Base-by-base conservation (phyloP, 139 green algal genomes). In the Pleodorina starrii region DNA sequence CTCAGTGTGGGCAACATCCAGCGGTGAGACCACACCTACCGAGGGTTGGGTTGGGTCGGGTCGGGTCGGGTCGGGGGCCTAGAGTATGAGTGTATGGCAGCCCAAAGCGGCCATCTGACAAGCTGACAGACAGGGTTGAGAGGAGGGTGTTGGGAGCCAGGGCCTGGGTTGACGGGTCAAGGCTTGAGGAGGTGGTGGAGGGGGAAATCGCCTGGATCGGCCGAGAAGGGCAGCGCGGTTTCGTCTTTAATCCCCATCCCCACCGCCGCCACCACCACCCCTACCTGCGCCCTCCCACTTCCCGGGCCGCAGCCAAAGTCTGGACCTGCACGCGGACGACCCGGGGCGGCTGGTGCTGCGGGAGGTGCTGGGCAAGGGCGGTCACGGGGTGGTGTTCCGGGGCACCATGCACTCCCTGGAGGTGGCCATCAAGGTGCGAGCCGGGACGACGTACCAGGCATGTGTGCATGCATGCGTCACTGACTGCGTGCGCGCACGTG, bases 391-490 rank as follows among this genome's bases (percentile, higher is more conserved):
- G 83, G 83, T 88, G 63, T 88, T 88, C 63, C 46, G 68, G 21
- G 83, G 83, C 6, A 79, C 35, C 44, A 88, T 88, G 83, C 83
- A 88, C 63, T 50, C 66, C 27, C 83, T 88, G 66, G 83, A 88
- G 83, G 83, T 88, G 68, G 83, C 83, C 44, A 88, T 88, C 83
- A 88, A 88, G 83, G 81, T 87, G 63, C 19, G 81, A n/a, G n/a
- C n/a, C n/a, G n/a, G n/a, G n/a, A n/a, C 4, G 59, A 29, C n/a
- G n/a, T 29, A 7, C 59, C 59, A 14, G 50, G 50, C 12, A n/a
- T n/a, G n/a, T n/a, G n/a, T n/a, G n/a, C n/a, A n/a, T n/a, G n/a
- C n/a, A n/a, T n/a, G n/a, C n/a, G n/a, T n/a, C n/a, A n/a, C n/a
- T n/a, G n/a, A n/a, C n/a, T n/a, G n/a, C n/a, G n/a, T n/a, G n/a